phyloP scores from a whole-genome alignment of 2,329 filamentous ascomycete species.

The Bipolaris zeicola region DNA sequence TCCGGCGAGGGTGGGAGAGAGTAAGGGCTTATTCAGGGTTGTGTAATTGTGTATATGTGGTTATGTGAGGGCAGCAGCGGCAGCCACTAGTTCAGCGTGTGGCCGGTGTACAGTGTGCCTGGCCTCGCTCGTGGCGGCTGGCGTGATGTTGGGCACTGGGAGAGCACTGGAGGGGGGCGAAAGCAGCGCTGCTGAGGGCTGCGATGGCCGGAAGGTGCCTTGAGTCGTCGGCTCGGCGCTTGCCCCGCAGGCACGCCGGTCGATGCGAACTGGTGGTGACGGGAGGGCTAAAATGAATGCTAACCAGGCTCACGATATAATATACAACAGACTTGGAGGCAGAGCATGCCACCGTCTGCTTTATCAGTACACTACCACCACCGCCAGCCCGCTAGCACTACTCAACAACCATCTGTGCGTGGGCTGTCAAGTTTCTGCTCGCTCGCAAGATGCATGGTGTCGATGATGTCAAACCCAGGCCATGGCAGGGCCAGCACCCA shows the following conservation, averaged over 20 bases:
- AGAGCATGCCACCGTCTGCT: not conserved
- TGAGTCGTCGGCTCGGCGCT: constrained; percentile 24
- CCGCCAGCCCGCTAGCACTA: not conserved
- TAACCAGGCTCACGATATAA: not conserved
- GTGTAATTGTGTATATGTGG: constrained; percentile 8
- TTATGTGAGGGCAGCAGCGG: constrained; percentile 16
- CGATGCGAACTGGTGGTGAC: constrained; percentile 15
- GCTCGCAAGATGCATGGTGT: constrained; percentile 8
- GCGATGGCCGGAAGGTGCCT: constrained; percentile 15
- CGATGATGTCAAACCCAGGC: constrained; percentile 30
- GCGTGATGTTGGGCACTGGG: constrained; percentile 1
- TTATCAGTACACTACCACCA: not conserved
- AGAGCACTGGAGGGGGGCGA: not conserved
- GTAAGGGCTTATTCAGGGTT: constrained; percentile 26
- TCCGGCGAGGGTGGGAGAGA: constrained; percentile 16
- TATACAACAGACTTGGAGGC: not conserved
- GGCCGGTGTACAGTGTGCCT: not conserved
- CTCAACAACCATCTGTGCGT: constrained; percentile 13
- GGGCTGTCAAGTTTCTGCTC: constrained; percentile 17
- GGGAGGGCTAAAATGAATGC: not conserved
- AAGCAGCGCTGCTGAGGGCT: constrained; percentile 3
- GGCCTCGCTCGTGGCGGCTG: constrained; percentile 5
- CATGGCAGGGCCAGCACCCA: constrained; percentile 9
- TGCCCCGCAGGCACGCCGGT: constrained; percentile 24
- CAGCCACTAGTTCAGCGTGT: not conserved